phyloP scores from a whole-genome alignment of 208 protist genomes.

The Trypanosoma brucei region DNA sequence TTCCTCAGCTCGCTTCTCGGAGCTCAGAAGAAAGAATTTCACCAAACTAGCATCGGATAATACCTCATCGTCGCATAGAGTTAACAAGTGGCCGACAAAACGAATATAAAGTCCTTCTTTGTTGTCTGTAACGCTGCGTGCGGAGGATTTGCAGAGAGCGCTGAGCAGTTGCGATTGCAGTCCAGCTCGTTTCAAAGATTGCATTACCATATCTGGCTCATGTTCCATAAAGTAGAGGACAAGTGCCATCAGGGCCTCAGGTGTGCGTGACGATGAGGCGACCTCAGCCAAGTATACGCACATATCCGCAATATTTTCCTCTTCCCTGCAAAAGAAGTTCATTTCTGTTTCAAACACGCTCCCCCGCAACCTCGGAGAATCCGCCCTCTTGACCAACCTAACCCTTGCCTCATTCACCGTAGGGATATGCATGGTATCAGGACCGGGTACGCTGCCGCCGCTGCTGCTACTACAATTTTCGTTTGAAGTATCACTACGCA shows the following conservation, averaged over 20 bases:
- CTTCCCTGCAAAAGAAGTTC: slow-evolving; percentile 50
- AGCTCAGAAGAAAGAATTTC: neutral
- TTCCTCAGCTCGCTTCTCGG: neutral
- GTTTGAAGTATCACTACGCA: no score
- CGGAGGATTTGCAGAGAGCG: slow-evolving; percentile 18
- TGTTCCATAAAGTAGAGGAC: slow-evolving; percentile 27
- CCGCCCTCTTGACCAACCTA: neutral
- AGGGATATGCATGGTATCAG: no score
- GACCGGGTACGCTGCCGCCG: no score
- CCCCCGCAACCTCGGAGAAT: slow-evolving; percentile 12
- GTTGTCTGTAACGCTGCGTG: neutral
- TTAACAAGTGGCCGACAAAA: slow-evolving; percentile 20
- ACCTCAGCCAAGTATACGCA: slow-evolving; percentile 53
- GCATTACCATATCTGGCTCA: slow-evolving; percentile 24
- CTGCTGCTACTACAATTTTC: no score
- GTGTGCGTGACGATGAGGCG: slow-evolving; percentile 25
- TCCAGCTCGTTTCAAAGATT: slow-evolving; percentile 51
- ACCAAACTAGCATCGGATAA: slow-evolving; percentile 11
- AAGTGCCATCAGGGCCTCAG: slow-evolving; percentile 31
- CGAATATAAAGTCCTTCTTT: slow-evolving; percentile 13
- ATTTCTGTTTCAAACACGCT: slow-evolving; percentile 47
- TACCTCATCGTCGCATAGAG: slow-evolving; percentile 17
- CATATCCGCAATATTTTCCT: slow-evolving; percentile 76
- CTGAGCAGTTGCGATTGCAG: slow-evolving; percentile 32
- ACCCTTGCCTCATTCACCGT: no score